Evolutionary conservation across 2,329 filamentous ascomycete species (phyloP), one percentile per base, ranked within the genome.

Genomic region (Fusarium mexicanum): DNA sequence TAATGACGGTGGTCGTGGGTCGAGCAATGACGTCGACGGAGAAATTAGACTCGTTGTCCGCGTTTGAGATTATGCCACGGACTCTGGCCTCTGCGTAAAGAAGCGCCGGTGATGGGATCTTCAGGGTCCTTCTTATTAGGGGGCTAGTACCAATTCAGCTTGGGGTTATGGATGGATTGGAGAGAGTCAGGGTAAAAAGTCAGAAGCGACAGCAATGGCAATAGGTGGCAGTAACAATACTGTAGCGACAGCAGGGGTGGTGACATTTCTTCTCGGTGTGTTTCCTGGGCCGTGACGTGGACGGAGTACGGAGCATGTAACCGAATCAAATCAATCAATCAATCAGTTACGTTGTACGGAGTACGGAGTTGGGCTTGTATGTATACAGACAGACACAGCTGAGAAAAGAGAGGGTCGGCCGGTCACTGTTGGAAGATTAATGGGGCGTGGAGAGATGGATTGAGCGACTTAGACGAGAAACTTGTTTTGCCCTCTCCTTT

Each of bases 91-190:
- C 48, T 63, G 38, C 62, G 54, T 59, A 48, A 62, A 43, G 47
- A 70, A 70, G 67, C 66, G 60, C 74, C 66, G 69, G 51, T 46
- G 72, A 75, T 71, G 69, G 46, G 61, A 77, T 77, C 75, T 77
- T 77, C 75, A 77, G 75, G 75, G 75, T 77, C 75, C 75, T 77
- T 38, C 75, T 76, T 63, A 64, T 74, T 53, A 55, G 57, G 60
- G 73, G 43, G 55, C 65, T 68, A 65, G 67, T 64, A 70, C 67
- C 40, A 54, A 70, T 54, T 41, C 29, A 59, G 66, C 51, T 70
- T 69, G 47, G 66, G 60, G 53, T 46, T n/a, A 31, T 67, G 50
- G 46, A 29, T 48, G 26, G 44, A 22, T 43, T 44, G 31, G n/a
- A 37, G 29, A 44, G 24, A 31, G 54, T n/a, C 29, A 46, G 51